Conservation (phyloP, 2,329 filamentous ascomycete species). For the Fusarium chlamydosporum region DNA sequence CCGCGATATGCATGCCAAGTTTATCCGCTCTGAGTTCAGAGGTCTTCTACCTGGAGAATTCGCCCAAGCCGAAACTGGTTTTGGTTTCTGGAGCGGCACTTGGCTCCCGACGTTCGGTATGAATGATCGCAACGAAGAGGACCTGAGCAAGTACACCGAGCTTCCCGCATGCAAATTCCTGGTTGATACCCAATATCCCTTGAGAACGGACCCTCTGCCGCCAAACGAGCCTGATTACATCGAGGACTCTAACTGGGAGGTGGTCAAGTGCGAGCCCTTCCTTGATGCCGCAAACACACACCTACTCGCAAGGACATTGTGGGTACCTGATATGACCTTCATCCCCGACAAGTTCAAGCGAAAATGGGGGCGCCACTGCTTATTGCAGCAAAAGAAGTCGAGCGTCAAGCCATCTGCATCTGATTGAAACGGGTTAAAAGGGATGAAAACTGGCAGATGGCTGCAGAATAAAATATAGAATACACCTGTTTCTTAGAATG, state of each 20-base stretch:
- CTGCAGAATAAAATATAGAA: constrained; percentile 17
- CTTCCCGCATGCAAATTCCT: constrained; percentile 83
- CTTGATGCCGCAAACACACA: constrained; percentile 83
- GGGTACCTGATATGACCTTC: constrained; percentile 80
- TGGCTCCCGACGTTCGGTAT: constrained; percentile 86
- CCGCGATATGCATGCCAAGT: constrained; percentile 85
- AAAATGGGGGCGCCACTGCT: constrained; percentile 90
- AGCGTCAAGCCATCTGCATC: not conserved
- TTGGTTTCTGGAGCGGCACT: constrained; percentile 84
- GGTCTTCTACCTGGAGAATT: constrained; percentile 94
- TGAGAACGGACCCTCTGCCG: constrained; percentile 64
- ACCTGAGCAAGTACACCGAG: constrained; percentile 87
- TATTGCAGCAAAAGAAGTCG: constrained; percentile 73
- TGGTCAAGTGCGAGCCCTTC: constrained; percentile 81
- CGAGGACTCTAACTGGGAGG: constrained; percentile 83
- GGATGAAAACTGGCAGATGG: not conserved
- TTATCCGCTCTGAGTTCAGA: constrained; percentile 89
- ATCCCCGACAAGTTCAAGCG: constrained; percentile 79
- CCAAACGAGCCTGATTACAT: constrained; percentile 85
- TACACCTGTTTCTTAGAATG: constrained; percentile 10
- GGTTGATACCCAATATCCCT: constrained; percentile 87
- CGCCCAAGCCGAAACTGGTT: constrained; percentile 76
- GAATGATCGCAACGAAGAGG: constrained; percentile 93
- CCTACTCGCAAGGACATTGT: constrained; percentile 81
- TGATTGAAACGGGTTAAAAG: not conserved